These are phyloP conservation scores for Rhizopus delemar DNA, from an alignment of 371 early-diverging fungal species.

Conservation along the genomic window DNA sequence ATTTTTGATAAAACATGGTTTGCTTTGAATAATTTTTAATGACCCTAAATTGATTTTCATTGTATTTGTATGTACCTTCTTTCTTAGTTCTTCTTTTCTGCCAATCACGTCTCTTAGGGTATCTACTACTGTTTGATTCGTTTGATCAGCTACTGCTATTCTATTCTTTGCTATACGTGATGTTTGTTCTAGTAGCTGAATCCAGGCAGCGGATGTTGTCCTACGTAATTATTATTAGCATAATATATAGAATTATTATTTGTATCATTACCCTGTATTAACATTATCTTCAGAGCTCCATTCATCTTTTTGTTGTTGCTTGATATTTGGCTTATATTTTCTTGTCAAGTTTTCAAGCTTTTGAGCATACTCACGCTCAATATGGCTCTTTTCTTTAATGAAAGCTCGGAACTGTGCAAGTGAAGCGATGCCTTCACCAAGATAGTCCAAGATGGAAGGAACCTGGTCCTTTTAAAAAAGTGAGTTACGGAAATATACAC, in stretches of 20 bases:
- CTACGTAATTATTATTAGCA: background rate
- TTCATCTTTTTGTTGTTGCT: conserved; percentile 26
- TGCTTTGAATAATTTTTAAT: conserved; percentile 48
- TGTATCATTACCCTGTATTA: background rate
- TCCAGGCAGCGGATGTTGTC: conserved; percentile 47
- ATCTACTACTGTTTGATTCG: conserved; percentile 57
- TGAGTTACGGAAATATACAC: background rate
- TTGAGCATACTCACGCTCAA: conserved; percentile 78
- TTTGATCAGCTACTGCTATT: conserved; percentile 55
- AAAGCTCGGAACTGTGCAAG: conserved; percentile 73
- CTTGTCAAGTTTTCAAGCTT: conserved; percentile 69
- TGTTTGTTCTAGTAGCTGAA: conserved; percentile 59
- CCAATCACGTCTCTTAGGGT: conserved; percentile 53
- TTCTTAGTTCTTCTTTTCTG: conserved; percentile 73
- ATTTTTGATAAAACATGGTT: conserved; percentile 63
- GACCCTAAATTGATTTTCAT: background rate
- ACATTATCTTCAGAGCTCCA: conserved; percentile 34
- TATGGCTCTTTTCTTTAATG: conserved; percentile 68
- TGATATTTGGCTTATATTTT: conserved; percentile 51
- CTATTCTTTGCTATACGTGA: conserved; percentile 62
- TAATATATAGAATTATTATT: background rate
- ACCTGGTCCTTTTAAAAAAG: conserved; percentile 52
- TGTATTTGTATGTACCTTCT: conserved; percentile 57
- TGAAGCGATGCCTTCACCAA: conserved; percentile 63
- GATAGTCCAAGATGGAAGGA: conserved; percentile 57